Evolutionary conservation across 1,284 basidiomycete species (phyloP).

Genomic region (Sanguinoderma infundibulare): DNA sequence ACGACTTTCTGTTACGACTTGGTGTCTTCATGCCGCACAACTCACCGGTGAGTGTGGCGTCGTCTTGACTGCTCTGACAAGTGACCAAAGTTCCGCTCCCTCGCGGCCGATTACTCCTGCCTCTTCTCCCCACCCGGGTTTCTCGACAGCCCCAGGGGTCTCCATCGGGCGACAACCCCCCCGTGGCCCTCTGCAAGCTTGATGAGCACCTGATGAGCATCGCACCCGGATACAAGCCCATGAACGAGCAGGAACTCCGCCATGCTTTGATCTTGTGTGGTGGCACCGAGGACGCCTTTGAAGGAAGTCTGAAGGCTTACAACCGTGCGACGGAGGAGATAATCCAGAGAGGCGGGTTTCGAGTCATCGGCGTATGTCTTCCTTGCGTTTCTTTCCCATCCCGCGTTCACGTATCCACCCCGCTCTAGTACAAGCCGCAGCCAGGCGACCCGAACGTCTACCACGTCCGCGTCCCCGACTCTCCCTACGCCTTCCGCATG

Average conservation of each 20-base stretch:
- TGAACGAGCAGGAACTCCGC: background rate
- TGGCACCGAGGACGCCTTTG: background rate
- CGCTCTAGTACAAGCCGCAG: background rate
- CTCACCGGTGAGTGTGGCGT: no score
- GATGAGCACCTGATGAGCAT: background rate
- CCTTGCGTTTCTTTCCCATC: no score
- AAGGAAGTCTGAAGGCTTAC: background rate
- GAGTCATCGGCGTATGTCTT: background rate
- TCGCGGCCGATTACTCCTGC: background rate
- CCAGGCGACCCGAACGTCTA: background rate
- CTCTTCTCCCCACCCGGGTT: background rate
- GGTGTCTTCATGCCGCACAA: no score
- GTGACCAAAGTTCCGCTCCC: no score
- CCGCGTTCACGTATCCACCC: background rate
- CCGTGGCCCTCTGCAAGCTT: background rate
- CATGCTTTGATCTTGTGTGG: background rate
- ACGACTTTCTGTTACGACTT: no score
- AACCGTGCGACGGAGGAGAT: background rate
- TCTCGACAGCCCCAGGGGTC: background rate
- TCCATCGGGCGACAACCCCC: background rate
- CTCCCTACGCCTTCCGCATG: constrained; percentile 4
- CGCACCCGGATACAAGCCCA: background rate
- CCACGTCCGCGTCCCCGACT: constrained; percentile 3
- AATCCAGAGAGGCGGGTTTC: background rate
- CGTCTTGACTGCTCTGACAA: no score